Evolutionary conservation across 805 yeast genomes (phyloP).

Genomic region (Saturnispora saitoi): DNA sequence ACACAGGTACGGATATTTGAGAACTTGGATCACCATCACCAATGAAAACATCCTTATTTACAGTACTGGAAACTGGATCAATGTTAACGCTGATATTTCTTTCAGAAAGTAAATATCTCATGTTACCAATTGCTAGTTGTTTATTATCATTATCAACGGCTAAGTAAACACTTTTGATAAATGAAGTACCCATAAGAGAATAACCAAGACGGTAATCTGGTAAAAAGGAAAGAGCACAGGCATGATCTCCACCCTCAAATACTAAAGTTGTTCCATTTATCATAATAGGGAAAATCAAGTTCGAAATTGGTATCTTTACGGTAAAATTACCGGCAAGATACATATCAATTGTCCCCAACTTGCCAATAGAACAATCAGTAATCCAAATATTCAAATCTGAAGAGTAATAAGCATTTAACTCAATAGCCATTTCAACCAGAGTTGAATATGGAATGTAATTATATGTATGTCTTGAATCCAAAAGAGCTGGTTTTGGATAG

Average conservation of each 20-base stretch:
- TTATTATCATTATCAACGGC: constrained; percentile 57
- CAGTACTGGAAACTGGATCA: background rate
- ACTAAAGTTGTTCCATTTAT: constrained; percentile 30
- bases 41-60: constrained; percentile 1
- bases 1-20: background rate
- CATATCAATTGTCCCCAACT: constrained; percentile 44
- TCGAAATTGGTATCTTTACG: constrained; percentile 41
- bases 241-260: constrained; percentile 46
- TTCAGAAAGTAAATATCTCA: constrained; percentile 34
- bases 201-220: constrained; percentile 43
- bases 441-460: constrained; percentile 47
- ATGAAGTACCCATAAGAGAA: constrained; percentile 49
- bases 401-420: constrained; percentile 57
- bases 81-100: background rate
- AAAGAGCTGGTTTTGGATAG: constrained; percentile 42
- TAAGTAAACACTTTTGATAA: constrained; percentile 43
- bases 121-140: constrained; percentile 37
- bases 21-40: background rate
- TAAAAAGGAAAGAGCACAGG: constrained; percentile 46
- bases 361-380: constrained; percentile 48
- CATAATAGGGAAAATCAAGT: constrained; percentile 35
- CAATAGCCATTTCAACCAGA: constrained; percentile 56
- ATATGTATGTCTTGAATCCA: constrained; percentile 47
- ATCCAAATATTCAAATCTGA: constrained; percentile 45
- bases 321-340: constrained; percentile 40